Base-by-base conservation (phyloP, 768 basidiomycete genomes). In the Hortiboletus flavorubellus region DNA sequence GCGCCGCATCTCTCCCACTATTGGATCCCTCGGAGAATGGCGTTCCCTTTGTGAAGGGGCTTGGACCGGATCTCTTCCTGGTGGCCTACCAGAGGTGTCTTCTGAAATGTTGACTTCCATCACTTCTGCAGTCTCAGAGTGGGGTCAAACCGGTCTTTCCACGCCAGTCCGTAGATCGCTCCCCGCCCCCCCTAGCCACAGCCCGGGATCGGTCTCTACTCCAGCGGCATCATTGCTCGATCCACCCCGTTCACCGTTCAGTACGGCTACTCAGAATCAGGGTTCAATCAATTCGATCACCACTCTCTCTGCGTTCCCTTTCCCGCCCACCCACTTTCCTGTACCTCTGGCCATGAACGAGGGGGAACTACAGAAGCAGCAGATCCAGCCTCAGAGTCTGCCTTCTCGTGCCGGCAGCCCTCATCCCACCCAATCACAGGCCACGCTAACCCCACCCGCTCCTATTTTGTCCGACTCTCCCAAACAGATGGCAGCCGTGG, bases 21-120 rank as follows among this genome's bases (percentile, higher is more conserved):
- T 93, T 34, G 90, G 88, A 0, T 76, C 75, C n/a, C 75, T 91
- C 4, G 86, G 84, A 5, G 82, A 89, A 75, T 90, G 84, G 83
- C 78, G 82, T 49, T 76, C 84, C 6, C 72, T 87, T 3, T 91
- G 89, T 62, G 90, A 93, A 72, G 89, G 86, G 12, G 81, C 81
- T 9, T 92, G 89, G 86, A 71, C 74, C 5, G 83, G 85, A 0
- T 52, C 68, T 14, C 59, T 73, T 18, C 74, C 73, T 2, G 60
- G 64, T 37, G 70, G 64, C 52, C 55, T 75, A 8, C 68, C 64
- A 0, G 63, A 72, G 5, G 4, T 49, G 9, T 37, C 64, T 33
- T 53, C 55, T 9, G 59, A 52, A 26, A 34, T 54, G 3, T 54
- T 50, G 12, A 18, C 15, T 0, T 49, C 44, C 6, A 23, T 26